Evolutionary conservation across 2,329 filamentous ascomycete species (phyloP).

Genomic region (Plectosphaerella plurivora): DNA sequence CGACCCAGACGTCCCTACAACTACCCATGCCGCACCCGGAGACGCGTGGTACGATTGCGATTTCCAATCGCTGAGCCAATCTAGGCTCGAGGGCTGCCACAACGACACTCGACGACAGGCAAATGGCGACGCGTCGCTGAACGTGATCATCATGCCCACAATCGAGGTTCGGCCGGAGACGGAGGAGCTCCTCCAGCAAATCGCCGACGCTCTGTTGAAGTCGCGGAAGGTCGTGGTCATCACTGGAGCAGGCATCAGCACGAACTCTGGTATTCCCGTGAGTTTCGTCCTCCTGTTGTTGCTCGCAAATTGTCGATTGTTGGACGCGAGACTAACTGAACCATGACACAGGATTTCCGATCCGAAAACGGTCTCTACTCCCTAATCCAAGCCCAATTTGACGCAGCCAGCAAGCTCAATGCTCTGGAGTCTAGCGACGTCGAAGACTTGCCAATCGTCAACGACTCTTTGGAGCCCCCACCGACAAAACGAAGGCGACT

Average conservation of each 20-base stretch:
- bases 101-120: neutral
- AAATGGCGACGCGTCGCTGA: slow-evolving; percentile 3
- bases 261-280: slow-evolving; percentile 72
- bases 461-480: neutral
- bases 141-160: slow-evolving; percentile 47
- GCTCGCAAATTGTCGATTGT: neutral
- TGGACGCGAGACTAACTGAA: slow-evolving; percentile 9
- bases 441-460: neutral
- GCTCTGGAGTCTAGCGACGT: slow-evolving; percentile 8
- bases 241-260: slow-evolving; percentile 70
- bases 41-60: too few relatives aligned
- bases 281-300: slow-evolving; percentile 16
- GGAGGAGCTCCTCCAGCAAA: slow-evolving; percentile 53
- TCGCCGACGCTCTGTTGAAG: slow-evolving; percentile 60
- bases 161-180: slow-evolving; percentile 48
- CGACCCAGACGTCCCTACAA: too few relatives aligned
- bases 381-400: slow-evolving; percentile 64
- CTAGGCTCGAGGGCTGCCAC: too few relatives aligned
- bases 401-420: slow-evolving; percentile 37
- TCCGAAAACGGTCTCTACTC: slow-evolving; percentile 70
- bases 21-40: too few relatives aligned
- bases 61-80: too few relatives aligned
- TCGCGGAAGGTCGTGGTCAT: slow-evolving; percentile 67
- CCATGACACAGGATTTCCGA: slow-evolving; percentile 56
- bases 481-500: neutral